phyloP scores from a whole-genome alignment of 2,329 filamentous ascomycete species.

The Beauveria bassiana region DNA sequence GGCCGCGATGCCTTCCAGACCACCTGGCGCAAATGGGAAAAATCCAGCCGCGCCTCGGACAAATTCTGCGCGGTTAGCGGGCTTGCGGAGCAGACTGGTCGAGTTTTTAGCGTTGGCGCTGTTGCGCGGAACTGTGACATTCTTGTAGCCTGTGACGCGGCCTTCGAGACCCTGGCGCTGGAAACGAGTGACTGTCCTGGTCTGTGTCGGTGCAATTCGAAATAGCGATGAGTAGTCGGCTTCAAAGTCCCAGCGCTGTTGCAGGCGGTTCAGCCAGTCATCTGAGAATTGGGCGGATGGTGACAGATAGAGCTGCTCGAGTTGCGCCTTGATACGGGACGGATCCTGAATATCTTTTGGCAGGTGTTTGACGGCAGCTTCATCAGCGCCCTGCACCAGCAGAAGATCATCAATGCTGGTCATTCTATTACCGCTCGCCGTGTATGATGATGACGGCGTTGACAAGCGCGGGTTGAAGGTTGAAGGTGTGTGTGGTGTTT shows the following conservation, averaged over 20 bases:
- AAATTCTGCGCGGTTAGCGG: constrained; percentile 80
- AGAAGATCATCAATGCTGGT: constrained; percentile 28
- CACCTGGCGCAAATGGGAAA: constrained; percentile 88
- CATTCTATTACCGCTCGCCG: constrained; percentile 18
- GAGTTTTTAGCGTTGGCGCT: constrained; percentile 93
- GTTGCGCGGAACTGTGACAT: constrained; percentile 83
- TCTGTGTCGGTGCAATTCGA: constrained; percentile 81
- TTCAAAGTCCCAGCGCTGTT: constrained; percentile 81
- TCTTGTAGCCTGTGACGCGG: constrained; percentile 84
- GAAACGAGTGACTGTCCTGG: constrained; percentile 89
- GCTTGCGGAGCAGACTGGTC: constrained; percentile 79
- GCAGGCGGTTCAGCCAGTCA: constrained; percentile 81
- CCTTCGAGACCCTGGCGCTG: constrained; percentile 86
- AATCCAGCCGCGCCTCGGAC: constrained; percentile 88
- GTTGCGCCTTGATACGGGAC: constrained; percentile 57
- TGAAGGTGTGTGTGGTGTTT: constrained; percentile 20
- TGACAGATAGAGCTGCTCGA: constrained; percentile 71
- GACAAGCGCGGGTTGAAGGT: neutral
- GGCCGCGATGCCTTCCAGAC: constrained; percentile 77
- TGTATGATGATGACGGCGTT: neutral
- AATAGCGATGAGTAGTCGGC: constrained; percentile 79
- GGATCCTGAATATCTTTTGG: constrained; percentile 33
- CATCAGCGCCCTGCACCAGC: constrained; percentile 19
- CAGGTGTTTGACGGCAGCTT: constrained; percentile 7
- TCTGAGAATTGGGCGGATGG: constrained; percentile 73